Base-by-base conservation (phyloP, 169 alveolate species). In the Toxoplasma gondii region DNA sequence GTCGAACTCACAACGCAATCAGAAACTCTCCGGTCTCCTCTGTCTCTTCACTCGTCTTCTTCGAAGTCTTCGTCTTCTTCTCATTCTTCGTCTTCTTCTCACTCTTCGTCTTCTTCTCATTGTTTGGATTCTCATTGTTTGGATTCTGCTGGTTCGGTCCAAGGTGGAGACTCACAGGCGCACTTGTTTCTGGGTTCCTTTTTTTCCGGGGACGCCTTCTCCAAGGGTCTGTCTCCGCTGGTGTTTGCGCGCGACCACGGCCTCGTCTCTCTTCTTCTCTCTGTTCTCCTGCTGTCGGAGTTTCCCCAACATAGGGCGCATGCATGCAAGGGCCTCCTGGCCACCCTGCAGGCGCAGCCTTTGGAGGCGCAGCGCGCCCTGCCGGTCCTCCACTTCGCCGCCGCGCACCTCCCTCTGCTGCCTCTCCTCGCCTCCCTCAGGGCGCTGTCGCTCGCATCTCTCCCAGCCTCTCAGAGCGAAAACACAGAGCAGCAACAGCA, bases 301-400 rank as follows among this genome's bases (percentile, higher is more conserved):
- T 38, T 41, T 5, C 53, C 44, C 54, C 88, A 80, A 22, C 88
- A 80, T 9, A 34, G 88, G 10, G 53, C 36, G 22, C 88, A 80
- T 22, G 88, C 54, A 38, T 80, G 88, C 53, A 80, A 80, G 36
- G 45, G 44, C 36, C 49, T 80, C 22, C 44, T 80, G 88, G 44
- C 27, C 34, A 17, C 36, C 29, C 88, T 80, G 12, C 54, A 31
- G 27, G 53, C 53, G 27, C 58, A 80, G 44, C 88, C 88, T 16
- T 38, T 80, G 34, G 88, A 80, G 53, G 88, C 88, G 88, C 88
- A 80, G 88, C 88, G 88, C 7, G 54, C 49, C 36, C 24, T 80
- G 41, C 88, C 88, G 88, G 10, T 34, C 36, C 45, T 80, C 10
- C 88, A 80, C 88, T 80, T 80, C 24, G 44, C 88, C 36, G 88